Conservation (phyloP, 139 green algal genomes). For the Coccomyxa sp. region DNA sequence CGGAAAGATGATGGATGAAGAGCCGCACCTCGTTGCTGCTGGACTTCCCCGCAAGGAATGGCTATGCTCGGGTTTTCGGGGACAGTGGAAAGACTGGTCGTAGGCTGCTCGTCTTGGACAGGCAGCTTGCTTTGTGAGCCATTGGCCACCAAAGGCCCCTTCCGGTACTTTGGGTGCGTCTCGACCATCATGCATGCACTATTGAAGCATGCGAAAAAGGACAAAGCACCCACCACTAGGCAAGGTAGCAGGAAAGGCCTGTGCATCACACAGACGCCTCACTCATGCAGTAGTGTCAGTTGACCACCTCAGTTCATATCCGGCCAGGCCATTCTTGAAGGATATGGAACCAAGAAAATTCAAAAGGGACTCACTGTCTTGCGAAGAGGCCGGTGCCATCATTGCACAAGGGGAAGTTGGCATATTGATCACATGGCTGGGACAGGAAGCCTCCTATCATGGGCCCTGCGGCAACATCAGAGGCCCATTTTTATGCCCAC, state of each 20-base stretch:
- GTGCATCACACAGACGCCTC: too few species aligned
- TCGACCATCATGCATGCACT: neutral
- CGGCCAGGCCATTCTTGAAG: neutral
- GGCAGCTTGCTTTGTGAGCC: neutral
- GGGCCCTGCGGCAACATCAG: neutral
- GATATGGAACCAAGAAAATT: neutral
- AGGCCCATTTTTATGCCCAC: too few species aligned
- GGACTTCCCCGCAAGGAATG: neutral
- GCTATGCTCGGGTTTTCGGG: neutral
- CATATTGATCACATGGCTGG: neutral
- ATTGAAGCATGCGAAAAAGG: neutral
- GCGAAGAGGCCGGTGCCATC: neutral
- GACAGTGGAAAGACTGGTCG: neutral
- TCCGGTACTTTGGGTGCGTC: neutral
- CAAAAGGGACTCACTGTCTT: neutral
- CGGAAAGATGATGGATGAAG: neutral
- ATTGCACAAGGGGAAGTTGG: neutral
- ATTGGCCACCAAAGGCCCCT: neutral
- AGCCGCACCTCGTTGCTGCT: neutral
- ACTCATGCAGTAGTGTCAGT: too few species aligned
- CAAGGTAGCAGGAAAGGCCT: neutral
- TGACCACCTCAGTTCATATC: neutral
- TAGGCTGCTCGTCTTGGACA: neutral
- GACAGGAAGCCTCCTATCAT: constrained; percentile 1
- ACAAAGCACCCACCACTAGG: neutral